Percentiles rank a stretch among this genome's conserved stretches.
Evolutionary conservation across 257 asterid genomes (phyloP).

Genomic region (Haberlea rhodopensis): DNA sequence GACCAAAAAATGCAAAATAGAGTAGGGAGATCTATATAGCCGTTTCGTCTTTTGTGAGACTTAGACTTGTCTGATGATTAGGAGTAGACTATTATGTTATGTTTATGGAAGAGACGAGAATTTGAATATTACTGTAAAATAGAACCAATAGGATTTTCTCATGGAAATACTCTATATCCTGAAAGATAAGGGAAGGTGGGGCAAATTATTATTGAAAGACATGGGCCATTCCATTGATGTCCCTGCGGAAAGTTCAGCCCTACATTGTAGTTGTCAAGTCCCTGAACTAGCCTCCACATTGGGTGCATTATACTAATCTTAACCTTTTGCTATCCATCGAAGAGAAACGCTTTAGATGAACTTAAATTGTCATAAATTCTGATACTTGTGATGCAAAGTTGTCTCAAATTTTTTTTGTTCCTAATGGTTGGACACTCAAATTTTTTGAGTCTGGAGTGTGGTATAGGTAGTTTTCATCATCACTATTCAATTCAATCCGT

Average conservation of each 20-base stretch:
- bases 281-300: constrained; percentile 28
- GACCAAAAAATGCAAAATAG: no score
- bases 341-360: no score
- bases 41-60: no score
- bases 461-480: no score
- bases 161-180: constrained; percentile 29
- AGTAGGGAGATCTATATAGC: no score
- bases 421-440: no score
- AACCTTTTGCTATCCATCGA: constrained; percentile 23
- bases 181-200: constrained; percentile 51
- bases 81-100: neutral
- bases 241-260: constrained; percentile 39
- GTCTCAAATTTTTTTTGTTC: no score
- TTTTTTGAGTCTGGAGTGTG: no score
- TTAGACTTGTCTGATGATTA: no score
- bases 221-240: constrained; percentile 42
- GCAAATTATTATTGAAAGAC: constrained; percentile 37
- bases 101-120: constrained; percentile 17
- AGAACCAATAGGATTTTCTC: constrained; percentile 23
- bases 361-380: no score
- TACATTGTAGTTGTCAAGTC: constrained; percentile 39
- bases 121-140: constrained; percentile 6
- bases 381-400: no score
- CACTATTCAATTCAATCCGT: no score
- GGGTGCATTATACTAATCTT: constrained; percentile 30